Percentiles rank a stretch among this genome's conserved stretches.
Conservation (phyloP, 805 yeast species). For the Wickerhamomyces mucosus region DNA sequence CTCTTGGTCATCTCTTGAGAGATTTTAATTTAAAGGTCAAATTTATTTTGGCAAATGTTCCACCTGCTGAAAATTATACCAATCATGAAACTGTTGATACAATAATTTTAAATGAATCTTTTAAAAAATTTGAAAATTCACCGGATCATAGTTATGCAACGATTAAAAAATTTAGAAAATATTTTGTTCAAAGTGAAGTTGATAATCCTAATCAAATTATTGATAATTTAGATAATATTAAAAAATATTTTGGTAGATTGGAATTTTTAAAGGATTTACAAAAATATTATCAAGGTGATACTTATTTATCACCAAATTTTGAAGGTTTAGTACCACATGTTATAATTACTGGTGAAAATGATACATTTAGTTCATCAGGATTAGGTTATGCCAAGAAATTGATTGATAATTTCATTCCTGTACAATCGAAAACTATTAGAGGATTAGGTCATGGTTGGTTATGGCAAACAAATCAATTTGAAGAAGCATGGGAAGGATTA, state of each 20-base stretch:
- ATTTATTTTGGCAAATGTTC: conserved; percentile 1
- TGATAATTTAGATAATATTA: neutral
- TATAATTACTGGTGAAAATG: conserved; percentile 1
- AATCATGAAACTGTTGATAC: neutral
- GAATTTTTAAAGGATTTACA: neutral
- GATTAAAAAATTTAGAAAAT: neutral
- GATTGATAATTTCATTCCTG: neutral
- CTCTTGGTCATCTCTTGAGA: conserved; percentile 1
- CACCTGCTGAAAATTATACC: conserved; percentile 1
- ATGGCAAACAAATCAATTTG: neutral
- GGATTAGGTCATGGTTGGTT: conserved; percentile 1
- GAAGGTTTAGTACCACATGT: conserved; percentile 1
- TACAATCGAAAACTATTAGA: neutral
- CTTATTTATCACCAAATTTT: conserved; percentile 1
- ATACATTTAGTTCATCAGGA: neutral
- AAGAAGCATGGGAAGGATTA: neutral
- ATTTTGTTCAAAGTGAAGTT: neutral
- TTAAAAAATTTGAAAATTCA: conserved; percentile 1
- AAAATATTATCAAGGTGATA: neutral
- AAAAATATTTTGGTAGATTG: neutral
- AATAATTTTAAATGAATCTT: neutral
- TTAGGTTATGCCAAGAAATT: conserved; percentile 1
- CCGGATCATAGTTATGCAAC: neutral
- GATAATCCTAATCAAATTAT: neutral
- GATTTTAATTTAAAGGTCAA: neutral